These are phyloP conservation scores for Pestalotiopsis sp. DNA, from an alignment of 2,329 filamentous ascomycete genomes.

Conservation along the genomic window DNA sequence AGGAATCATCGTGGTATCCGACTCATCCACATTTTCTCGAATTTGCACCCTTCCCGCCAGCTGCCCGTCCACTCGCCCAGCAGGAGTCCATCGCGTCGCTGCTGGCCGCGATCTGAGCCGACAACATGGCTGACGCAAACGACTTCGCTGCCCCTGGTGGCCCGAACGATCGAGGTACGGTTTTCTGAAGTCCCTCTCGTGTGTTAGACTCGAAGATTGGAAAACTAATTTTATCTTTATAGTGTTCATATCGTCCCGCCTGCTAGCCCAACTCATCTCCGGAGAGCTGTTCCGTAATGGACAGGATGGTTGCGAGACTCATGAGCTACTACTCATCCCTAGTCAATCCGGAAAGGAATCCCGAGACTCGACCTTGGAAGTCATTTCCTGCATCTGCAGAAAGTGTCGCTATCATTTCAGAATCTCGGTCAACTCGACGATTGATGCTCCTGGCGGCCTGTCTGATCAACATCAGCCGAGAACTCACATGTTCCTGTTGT, in stretches of 20 bases:
- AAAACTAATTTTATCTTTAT: not conserved
- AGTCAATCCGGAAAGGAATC: not conserved
- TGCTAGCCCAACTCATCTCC: constrained; percentile 27
- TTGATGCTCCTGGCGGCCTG: not conserved
- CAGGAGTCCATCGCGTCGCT: not conserved
- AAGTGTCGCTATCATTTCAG: constrained; percentile 32
- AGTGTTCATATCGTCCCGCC: constrained; percentile 31
- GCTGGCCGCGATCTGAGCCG: not conserved
- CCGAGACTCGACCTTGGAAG: not conserved
- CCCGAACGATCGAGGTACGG: not conserved
- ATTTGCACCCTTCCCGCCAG: not conserved
- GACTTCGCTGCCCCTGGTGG: not conserved
- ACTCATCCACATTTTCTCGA: not conserved
- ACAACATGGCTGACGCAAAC: not conserved
- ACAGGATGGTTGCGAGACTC: constrained; percentile 14
- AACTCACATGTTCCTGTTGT: constrained; percentile 30
- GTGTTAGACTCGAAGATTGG: not conserved
- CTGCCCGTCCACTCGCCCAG: not conserved
- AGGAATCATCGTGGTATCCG: not conserved
- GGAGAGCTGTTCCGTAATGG: constrained; percentile 19
- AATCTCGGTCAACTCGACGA: constrained; percentile 18
- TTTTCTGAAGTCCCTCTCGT: not conserved
- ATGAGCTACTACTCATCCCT: constrained; percentile 27
- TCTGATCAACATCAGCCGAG: not conserved
- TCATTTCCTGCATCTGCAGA: constrained; percentile 28